Percentiles rank a stretch among this genome's conserved stretches.
phyloP scores from a whole-genome alignment of 768 basidiomycete species.

The Serendipita vermifera region DNA sequence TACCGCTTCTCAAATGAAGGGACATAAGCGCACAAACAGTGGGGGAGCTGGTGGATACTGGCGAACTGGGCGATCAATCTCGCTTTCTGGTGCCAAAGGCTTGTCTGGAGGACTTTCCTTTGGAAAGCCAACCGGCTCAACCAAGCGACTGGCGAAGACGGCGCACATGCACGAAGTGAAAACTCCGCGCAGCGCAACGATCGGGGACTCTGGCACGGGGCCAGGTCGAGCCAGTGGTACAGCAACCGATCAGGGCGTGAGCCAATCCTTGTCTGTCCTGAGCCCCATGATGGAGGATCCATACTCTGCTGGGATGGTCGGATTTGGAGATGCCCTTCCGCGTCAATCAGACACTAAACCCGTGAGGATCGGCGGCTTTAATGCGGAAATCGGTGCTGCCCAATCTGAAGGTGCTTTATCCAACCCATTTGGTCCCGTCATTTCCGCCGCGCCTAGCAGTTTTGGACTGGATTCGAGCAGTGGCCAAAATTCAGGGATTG shows the following conservation, averaged over 20 bases:
- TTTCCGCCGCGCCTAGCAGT: no score
- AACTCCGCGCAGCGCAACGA: no score
- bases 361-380: neutral
- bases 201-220: no score
- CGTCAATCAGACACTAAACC: neutral
- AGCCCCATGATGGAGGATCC: slow-evolving; percentile 1
- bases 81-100: neutral
- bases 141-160: slow-evolving; percentile 12
- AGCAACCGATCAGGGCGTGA: neutral
- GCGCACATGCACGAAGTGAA: slow-evolving; percentile 16
- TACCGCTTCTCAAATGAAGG: no score
- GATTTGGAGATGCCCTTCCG: neutral
- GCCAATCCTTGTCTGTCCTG: neutral
- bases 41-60: neutral
- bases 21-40: neutral
- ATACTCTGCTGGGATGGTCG: neutral
- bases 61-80: slow-evolving; percentile 2
- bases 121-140: neutral
- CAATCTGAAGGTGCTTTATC: neutral
- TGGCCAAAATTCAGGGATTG: neutral
- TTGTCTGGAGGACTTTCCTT: neutral
- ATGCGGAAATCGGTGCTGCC: neutral
- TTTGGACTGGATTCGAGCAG: neutral
- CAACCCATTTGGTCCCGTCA: neutral
- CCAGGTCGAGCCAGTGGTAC: neutral